phyloP scores from a whole-genome alignment of 176 grass and related monocot species.

The Oryza meridionalis region DNA sequence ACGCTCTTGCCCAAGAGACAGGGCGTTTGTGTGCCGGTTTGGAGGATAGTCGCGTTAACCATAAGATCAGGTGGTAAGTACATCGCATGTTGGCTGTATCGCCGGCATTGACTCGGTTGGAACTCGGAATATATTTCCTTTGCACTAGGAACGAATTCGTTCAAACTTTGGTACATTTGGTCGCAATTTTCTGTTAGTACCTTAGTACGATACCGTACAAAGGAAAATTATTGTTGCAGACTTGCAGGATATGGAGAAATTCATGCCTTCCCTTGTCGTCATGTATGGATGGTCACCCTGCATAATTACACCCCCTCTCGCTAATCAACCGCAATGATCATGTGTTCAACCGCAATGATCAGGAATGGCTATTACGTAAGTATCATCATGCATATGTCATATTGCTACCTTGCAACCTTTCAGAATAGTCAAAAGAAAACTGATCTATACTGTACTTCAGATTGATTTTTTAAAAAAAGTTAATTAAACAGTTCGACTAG shows the following conservation, averaged over 20 bases:
- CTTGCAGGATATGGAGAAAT: conserved; percentile 5
- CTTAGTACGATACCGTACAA: conserved; percentile 18
- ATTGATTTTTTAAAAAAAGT: background rate
- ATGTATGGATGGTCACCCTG: background rate
- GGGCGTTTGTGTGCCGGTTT: conserved; percentile 35
- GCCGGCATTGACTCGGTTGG: conserved; percentile 51
- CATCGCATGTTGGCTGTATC: conserved; percentile 41
- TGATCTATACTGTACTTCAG: background rate
- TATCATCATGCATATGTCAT: background rate
- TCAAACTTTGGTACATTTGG: conserved; percentile 27
- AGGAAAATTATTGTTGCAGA: background rate
- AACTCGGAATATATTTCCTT: conserved; percentile 38
- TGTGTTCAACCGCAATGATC: background rate
- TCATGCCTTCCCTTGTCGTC: background rate
- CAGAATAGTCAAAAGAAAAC: background rate
- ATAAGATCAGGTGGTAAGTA: conserved; percentile 23
- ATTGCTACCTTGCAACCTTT: background rate
- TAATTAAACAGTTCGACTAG: background rate
- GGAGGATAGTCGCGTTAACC: background rate
- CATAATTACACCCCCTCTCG: background rate
- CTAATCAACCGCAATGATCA: background rate
- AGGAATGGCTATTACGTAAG: background rate
- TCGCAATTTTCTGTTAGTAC: conserved; percentile 4
- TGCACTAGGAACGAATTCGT: conserved; percentile 39
- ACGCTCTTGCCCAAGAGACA: conserved; percentile 44